Conservation (phyloP, 208 protist genomes). For the Plasmodiophora brassicae region DNA sequence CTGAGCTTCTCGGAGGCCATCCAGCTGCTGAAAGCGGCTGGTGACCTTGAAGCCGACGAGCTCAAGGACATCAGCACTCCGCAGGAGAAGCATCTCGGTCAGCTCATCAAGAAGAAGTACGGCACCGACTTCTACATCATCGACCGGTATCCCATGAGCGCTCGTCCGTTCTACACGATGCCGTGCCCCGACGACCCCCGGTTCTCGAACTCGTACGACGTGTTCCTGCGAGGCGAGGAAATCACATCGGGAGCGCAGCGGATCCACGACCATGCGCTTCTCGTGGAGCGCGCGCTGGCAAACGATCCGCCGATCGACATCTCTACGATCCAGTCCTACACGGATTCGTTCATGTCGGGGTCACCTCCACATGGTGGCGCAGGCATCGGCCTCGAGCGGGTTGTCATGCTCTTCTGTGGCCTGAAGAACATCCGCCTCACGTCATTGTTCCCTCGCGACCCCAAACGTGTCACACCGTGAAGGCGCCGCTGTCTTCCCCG, state of each 20-base stretch:
- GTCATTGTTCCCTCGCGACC: constrained; percentile 97
- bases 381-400: constrained; percentile 81
- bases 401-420: constrained; percentile 98
- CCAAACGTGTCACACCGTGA: constrained; percentile 87
- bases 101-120: constrained; percentile 94
- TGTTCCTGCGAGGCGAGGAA: constrained; percentile 99
- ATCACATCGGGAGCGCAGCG: constrained; percentile 99
- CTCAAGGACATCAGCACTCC: not conserved
- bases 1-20: constrained; percentile 84
- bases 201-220: constrained; percentile 91
- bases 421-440: constrained; percentile 93
- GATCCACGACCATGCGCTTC: constrained; percentile 91
- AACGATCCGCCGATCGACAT: not conserved
- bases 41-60: constrained; percentile 42
- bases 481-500: too few species aligned
- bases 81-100: constrained; percentile 86
- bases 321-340: constrained; percentile 71
- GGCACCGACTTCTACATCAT: constrained; percentile 98
- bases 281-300: constrained; percentile 68
- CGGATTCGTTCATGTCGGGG: constrained; percentile 95
- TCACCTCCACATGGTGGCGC: constrained; percentile 95
- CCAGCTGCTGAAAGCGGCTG: constrained; percentile 73
- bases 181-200: constrained; percentile 79
- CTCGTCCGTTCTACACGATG: constrained; percentile 99
- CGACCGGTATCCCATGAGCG: constrained; percentile 90